phyloP scores from a whole-genome alignment of 805 yeast species.

The Pichia insulana region DNA sequence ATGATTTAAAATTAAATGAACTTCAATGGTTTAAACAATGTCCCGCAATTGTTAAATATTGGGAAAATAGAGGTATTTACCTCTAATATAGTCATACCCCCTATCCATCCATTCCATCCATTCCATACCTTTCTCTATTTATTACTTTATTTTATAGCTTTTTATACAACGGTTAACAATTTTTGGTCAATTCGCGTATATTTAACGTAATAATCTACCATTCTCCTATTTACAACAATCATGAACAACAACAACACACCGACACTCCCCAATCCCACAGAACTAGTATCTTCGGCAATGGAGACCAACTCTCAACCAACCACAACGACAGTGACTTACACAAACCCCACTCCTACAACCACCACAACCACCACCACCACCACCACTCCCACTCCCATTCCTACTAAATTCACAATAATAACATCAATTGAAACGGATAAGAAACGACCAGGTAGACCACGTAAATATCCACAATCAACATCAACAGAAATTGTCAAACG shows the following conservation, averaged over 20 bases:
- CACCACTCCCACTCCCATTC: conserved; percentile 4
- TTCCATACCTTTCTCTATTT: not conserved
- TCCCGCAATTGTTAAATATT: conserved; percentile 12
- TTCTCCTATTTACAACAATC: too few relatives aligned
- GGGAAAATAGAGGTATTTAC: conserved; percentile 9
- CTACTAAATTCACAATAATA: too few relatives aligned
- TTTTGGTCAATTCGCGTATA: too few relatives aligned
- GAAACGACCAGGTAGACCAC: conserved; percentile 5
- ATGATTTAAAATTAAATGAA: conserved; percentile 31
- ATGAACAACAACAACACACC: not conserved
- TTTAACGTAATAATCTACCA: too few relatives aligned
- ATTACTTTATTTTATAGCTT: not conserved
- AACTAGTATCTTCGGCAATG: too few relatives aligned
- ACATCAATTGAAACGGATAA: not conserved
- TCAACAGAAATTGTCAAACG: conserved; percentile 2
- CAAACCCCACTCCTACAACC: too few relatives aligned
- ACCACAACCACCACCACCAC: conserved; percentile 7
- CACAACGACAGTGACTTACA: too few relatives aligned
- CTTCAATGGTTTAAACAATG: conserved; percentile 26
- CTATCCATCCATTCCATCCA: not conserved
- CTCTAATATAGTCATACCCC: too few relatives aligned
- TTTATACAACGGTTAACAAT: too few relatives aligned
- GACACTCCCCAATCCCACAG: too few relatives aligned
- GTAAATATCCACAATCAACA: not conserved
- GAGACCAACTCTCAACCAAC: too few relatives aligned